Percentiles rank a stretch among this genome's conserved stretches.
These are phyloP conservation scores for Sodiomyces alkalinus DNA, from an alignment of 2,329 filamentous ascomycete species.

Conservation along the genomic window DNA sequence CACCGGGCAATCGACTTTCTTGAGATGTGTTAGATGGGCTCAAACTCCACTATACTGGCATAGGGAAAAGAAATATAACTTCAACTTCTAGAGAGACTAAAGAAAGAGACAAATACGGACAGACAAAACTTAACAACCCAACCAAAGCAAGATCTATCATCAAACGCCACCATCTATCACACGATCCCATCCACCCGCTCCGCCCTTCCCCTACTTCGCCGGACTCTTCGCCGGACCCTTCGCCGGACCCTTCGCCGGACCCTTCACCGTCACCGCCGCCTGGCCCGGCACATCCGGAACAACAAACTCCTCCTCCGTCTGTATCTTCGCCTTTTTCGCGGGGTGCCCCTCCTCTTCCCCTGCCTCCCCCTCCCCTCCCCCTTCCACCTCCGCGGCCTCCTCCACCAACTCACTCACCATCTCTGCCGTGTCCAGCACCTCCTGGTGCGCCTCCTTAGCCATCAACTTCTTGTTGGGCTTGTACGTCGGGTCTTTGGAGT, in stretches of 20 bases:
- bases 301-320: slow-evolving; percentile 1
- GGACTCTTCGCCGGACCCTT: slow-evolving; percentile 15
- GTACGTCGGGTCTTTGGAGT: too few species aligned
- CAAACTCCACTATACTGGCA: too few species aligned
- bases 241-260: too few species aligned
- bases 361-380: slow-evolving; percentile 2
- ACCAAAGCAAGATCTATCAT: too few species aligned
- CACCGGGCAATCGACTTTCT: too few species aligned
- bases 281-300: too few species aligned
- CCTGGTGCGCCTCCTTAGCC: neutral
- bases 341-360: neutral
- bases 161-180: too few species aligned
- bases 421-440: neutral
- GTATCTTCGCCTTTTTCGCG: neutral
- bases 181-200: too few species aligned
- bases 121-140: neutral
- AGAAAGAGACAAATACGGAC: neutral
- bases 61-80: too few species aligned
- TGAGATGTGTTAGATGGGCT: too few species aligned
- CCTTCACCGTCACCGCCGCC: too few species aligned
- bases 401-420: neutral
- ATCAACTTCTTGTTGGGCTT: neutral
- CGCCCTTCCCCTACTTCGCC: slow-evolving; percentile 5
- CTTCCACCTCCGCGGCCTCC: neutral
- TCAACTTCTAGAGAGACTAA: too few species aligned